A percentile compares a stretch with the other conserved stretches of the same genome.
These are phyloP conservation scores for Neonectria sp. DNA, from an alignment of 2,329 filamentous ascomycete genomes.

Conservation along the genomic window DNA sequence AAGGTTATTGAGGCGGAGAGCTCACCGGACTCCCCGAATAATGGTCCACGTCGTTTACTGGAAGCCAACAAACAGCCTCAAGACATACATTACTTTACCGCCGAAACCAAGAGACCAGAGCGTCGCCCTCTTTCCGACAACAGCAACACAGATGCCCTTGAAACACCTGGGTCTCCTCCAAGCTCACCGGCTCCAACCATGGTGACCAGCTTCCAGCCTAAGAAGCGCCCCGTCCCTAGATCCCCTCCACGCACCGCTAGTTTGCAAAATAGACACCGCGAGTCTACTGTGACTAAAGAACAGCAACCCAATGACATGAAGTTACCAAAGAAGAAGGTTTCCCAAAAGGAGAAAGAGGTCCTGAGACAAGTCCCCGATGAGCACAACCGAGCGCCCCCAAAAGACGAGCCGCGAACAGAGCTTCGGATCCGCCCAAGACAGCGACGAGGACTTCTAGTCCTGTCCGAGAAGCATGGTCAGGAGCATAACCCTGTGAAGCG, in stretches of 20 bases:
- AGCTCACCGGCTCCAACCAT: background rate
- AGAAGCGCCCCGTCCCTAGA: background rate
- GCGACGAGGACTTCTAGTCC: slow-evolving; percentile 64
- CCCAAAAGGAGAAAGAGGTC: background rate
- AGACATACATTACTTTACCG: background rate
- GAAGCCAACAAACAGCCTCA: background rate
- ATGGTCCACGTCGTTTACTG: background rate
- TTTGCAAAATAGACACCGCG: background rate
- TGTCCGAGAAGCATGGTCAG: slow-evolving; percentile 54
- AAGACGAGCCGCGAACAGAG: slow-evolving; percentile 57
- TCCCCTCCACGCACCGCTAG: background rate
- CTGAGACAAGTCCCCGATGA: background rate
- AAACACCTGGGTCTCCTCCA: background rate
- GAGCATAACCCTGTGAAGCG: slow-evolving; percentile 9
- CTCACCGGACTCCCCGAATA: background rate
- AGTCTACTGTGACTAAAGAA: background rate
- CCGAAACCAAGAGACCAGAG: background rate
- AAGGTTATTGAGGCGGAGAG: background rate
- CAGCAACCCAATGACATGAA: background rate
- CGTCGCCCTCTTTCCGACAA: background rate
- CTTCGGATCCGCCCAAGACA: slow-evolving; percentile 63
- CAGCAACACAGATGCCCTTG: background rate
- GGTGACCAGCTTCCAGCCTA: background rate
- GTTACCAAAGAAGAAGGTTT: background rate
- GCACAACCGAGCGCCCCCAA: background rate